Percentiles rank a stretch among this genome's conserved stretches.
These are phyloP conservation scores for Camelina hispida DNA, from an alignment of 345 rosid species.

Conservation along the genomic window DNA sequence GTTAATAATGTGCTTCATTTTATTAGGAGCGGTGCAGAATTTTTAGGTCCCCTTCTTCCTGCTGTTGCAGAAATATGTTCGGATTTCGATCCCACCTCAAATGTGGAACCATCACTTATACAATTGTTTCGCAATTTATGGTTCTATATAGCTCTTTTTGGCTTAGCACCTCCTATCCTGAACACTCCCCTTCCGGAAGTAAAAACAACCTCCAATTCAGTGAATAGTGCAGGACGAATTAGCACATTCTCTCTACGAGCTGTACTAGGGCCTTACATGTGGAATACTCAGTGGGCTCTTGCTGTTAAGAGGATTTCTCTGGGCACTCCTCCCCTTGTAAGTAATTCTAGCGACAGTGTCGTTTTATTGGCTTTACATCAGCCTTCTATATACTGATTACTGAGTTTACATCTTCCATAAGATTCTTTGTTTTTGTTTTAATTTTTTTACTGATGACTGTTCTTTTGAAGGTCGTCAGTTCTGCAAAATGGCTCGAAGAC, in stretches of 20 bases:
- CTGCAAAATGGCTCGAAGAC: constrained; percentile 98
- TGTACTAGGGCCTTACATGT: constrained; percentile 90
- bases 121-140: constrained; percentile 91
- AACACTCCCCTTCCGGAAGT: constrained; percentile 50
- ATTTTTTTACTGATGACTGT: constrained; percentile 14
- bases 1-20: constrained; percentile 14
- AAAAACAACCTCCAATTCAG: constrained; percentile 65
- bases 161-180: constrained; percentile 83
- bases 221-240: constrained; percentile 70
- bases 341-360: constrained; percentile 42
- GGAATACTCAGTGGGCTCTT: constrained; percentile 75
- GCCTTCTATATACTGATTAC: constrained; percentile 13
- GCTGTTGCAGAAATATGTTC: constrained; percentile 95
- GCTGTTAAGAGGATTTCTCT: constrained; percentile 87
- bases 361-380: neutral
- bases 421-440: neutral
- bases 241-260: constrained; percentile 67
- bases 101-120: constrained; percentile 81
- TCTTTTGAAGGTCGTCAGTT: constrained; percentile 71
- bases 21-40: constrained; percentile 87
- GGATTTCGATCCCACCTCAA: constrained; percentile 74
- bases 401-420: neutral
- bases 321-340: constrained; percentile 98
- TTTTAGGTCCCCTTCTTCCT: constrained; percentile 88
- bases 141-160: constrained; percentile 95